Base-by-base conservation (phyloP, 345 rosid genomes). In the Citrus reticulata region DNA sequence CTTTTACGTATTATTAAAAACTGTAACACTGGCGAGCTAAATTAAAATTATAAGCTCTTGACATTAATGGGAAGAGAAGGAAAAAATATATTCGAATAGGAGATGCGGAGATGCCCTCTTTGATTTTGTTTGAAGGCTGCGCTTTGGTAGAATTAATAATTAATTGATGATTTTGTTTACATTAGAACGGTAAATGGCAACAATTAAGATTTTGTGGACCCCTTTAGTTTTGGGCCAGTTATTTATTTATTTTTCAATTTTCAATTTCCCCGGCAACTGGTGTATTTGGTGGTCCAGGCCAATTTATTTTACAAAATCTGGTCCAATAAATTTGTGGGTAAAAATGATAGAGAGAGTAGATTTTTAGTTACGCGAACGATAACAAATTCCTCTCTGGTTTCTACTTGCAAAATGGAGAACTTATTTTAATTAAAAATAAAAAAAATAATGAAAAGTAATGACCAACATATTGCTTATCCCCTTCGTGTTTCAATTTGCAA, bases 51-150 rank as follows among this genome's bases (percentile, higher is more conserved):
- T 1, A 3, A 39, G 63, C 4, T 16, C 2, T 22, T 29, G 59
- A 30, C 60, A 30, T 54, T 25, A 59, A 34, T 9, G 1, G 6
- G 29, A 1, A 6, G 49, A 19, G 49, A 16, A 29, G 72, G 27
- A 25, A 5, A 25, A 25, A 29, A 19, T 13, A 16, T 77, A 77
- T 83, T 74, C 76, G n/a, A 34, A n/a, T 27, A 25, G 69, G 69
- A 84, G 88, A 85, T 85, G 86, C 88, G 77, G 84, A 81, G 83
- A 86, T 78, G 77, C 82, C 72, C 37, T 59, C 8, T 34, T 0
- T 19, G 40, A 30, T 27, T 65, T 19, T 16, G 40, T 19, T 19
- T 16, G 2, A 7, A 34, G 68, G 40, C 3, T 32, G 22, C 9
- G 20, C 57, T 4, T 11, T 0, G 51, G 51, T 42, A 10, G 51